Evolutionary conservation across 225 moss, liverwort and hornwort species (phyloP), one percentile per base, ranked within the genome.

Genomic region (Bryum argenteum): DNA sequence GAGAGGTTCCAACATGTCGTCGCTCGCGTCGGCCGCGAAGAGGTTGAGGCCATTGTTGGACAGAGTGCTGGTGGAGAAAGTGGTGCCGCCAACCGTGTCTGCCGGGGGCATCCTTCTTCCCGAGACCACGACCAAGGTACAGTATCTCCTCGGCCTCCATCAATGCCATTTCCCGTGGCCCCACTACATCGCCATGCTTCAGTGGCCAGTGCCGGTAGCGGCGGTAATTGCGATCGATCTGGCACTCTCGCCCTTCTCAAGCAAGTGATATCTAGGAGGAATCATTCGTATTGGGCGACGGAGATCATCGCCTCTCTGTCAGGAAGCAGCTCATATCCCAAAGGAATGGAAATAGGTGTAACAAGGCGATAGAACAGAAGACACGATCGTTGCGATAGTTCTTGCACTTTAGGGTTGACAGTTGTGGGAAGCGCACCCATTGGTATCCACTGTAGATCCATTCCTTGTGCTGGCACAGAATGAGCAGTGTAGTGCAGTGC

Each of bases 21-120:
- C 95, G 81, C 86, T 83, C 64, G 68, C 74, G 47, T 55, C 85
- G 63, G 80, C 85, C 9, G 85, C 85, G 14, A 82, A 76, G 86
- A 90, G 89, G 80, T 78, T 96, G 89, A 75, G 82, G 57, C 96
- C 96, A 13, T 77, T 96, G 77, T 71, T 96, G 80, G 96, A 96
- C 66, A 83, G 96, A 79, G 90, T 96, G 58, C 60, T 96, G 75
- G 84, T 96, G 63, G 96, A 96, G 90, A 96, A 96, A 77, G 76
- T 96, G 20, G 88, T 93, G 23, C 90, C 96, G 50, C 96, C 93
- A 14, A 93, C 91, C 21, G 91, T 86, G 33, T 83, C 93, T 12
- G 73, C 83, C 1, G 93, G 91, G 10, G 96, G 96, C 58, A 86
- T 96, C 80, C 79, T 89, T 67, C 82, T 93, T 58, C 93, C 91